Conservation (phyloP, 2,329 filamentous ascomycete species). For the Plenodomus biglobosus region DNA sequence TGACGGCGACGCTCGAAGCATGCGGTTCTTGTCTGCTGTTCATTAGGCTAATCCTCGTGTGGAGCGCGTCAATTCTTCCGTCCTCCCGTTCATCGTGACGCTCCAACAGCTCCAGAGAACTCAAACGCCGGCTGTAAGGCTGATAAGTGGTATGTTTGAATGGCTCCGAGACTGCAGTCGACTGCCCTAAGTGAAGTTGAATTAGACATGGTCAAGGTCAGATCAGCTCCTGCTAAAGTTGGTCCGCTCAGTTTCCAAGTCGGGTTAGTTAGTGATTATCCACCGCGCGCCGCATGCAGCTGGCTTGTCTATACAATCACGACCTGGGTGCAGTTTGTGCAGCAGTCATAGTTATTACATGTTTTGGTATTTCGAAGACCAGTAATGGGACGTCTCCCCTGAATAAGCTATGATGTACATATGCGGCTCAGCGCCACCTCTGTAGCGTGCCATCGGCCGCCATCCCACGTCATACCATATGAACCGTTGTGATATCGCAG, state of each 20-base stretch:
- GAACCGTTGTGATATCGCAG: background rate
- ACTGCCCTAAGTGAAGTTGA: background rate
- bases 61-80: constrained; percentile 30
- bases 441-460: background rate
- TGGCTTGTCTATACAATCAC: background rate
- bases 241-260: background rate
- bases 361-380: background rate
- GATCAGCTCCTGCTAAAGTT: background rate
- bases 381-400: background rate
- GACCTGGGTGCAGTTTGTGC: background rate
- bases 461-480: background rate
- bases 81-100: constrained; percentile 12
- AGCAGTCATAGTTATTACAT: background rate
- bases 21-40: background rate
- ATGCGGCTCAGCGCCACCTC: background rate
- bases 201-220: background rate
- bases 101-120: background rate
- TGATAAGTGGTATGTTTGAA: background rate
- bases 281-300: background rate
- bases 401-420: background rate
- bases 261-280: background rate
- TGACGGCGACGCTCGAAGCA: background rate
- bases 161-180: background rate
- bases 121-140: background rate
- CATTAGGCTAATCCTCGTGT: constrained; percentile 41